A percentile compares a stretch with the other conserved stretches of the same genome.
Conservation (phyloP, 495 filamentous ascomycete species). For the Thozetella sp. region DNA sequence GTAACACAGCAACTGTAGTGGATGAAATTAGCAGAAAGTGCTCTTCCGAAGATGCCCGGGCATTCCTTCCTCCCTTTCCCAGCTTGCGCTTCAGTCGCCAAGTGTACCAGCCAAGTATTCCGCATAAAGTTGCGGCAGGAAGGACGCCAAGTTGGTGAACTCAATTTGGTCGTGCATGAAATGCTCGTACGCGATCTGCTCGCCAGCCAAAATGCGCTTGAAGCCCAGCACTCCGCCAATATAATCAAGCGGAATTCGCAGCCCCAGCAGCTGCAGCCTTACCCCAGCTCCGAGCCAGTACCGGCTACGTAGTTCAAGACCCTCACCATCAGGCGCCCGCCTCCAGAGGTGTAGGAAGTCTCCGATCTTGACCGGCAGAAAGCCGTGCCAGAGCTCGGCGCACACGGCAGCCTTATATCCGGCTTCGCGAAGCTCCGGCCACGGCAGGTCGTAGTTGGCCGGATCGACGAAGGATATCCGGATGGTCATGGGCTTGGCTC, state of each 20-base stretch:
- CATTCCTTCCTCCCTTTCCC: no score
- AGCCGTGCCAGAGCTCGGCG: neutral
- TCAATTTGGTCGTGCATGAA: conserved; percentile 2
- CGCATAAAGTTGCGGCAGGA: neutral
- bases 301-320: neutral
- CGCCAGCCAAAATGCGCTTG: neutral
- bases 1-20: no score
- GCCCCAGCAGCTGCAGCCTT: neutral
- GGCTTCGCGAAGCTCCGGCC: neutral
- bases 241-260: neutral
- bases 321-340: neutral
- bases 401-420: neutral
- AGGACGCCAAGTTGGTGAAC: conserved; percentile 1
- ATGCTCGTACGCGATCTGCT: neutral
- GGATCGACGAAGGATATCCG: neutral
- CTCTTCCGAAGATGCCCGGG: neutral
- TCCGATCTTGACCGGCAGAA: neutral
- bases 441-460: neutral
- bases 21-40: no score
- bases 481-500: neutral
- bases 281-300: neutral
- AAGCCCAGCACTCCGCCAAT: neutral
- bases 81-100: neutral
- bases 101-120: neutral
- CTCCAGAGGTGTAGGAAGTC: conserved; percentile 1